Evolutionary conservation across 495 filamentous ascomycete genomes (phyloP), one percentile per base, ranked within the genome.

Genomic region (Staphylotrichum tortipilum): DNA sequence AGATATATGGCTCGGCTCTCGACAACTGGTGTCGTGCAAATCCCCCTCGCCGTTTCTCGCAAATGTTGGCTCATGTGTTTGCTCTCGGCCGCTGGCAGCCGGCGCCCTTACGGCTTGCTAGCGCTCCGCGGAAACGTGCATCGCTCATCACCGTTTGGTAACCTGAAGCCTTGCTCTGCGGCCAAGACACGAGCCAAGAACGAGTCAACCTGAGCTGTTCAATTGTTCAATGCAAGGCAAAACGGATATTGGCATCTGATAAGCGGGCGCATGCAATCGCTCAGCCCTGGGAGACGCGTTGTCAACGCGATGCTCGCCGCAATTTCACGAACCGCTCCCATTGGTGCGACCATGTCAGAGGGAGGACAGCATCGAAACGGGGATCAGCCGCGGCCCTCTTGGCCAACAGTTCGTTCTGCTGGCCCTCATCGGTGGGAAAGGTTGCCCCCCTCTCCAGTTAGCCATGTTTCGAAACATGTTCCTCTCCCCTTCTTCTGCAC

Each of bases 401-500:
- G n/a, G n/a, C n/a, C n/a, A n/a, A 28, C 39, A 42, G 23, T n/a
- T n/a, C n/a, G 36, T 39, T 39, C 18, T 21, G 36, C 18, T 18
- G 21, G 19, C 36, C 26, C n/a, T n/a, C n/a, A n/a, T n/a, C n/a
- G n/a, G n/a, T n/a, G n/a, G n/a, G n/a, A n/a, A n/a, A 9, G 15
- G 37, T 19, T 24, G 19, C n/a, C 5, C 24, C 40, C 23, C 15
- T 10, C 11, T 5, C n/a, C 10, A 14, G 18, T 19, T 22, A 46
- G 30, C 30, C 30, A 36, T 36, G 43, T 46, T 46, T 46, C 30
- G 30, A 46, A 33, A n/a, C 31, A 7, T 24, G 19, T 46, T 35
- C 43, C 14, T 46, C 36, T 21, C 31, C 14, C 17, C 30, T 46
- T 46, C 43, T 35, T 35, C 43, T 35, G 43, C 43, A 46, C 28